A percentile compares a stretch with the other conserved stretches of the same genome.
These are phyloP conservation scores for Phytophthora pisi DNA, from an alignment of 352 stramenopile genomes.

Conservation along the genomic window DNA sequence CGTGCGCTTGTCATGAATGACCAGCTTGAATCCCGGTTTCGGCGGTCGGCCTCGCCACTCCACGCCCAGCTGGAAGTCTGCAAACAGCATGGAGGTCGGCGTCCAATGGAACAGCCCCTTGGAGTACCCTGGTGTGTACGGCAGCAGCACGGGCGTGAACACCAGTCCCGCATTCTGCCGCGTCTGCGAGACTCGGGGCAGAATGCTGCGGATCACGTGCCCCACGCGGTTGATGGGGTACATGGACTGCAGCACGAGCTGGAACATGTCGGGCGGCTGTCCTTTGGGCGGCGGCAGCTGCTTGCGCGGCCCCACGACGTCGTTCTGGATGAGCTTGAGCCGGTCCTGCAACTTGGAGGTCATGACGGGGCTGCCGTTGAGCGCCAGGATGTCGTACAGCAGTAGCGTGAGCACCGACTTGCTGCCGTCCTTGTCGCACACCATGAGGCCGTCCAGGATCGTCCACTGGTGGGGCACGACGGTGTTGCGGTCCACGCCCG, in stretches of 20 bases:
- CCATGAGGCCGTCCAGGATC: slow-evolving; percentile 83
- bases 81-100: slow-evolving; percentile 54
- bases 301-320: slow-evolving; percentile 86
- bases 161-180: slow-evolving; percentile 78
- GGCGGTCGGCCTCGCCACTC: slow-evolving; percentile 80
- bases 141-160: slow-evolving; percentile 80
- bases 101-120: slow-evolving; percentile 85
- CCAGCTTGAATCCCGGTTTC: slow-evolving; percentile 85
- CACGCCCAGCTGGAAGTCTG: slow-evolving; percentile 82
- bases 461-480: slow-evolving; percentile 88
- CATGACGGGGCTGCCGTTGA: slow-evolving; percentile 87
- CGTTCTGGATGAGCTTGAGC: slow-evolving; percentile 90
- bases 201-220: slow-evolving; percentile 79
- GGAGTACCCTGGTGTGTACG: slow-evolving; percentile 77
- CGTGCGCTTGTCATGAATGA: slow-evolving; percentile 86
- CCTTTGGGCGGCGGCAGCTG: slow-evolving; percentile 74
- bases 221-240: slow-evolving; percentile 78
- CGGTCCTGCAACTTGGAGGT: slow-evolving; percentile 85
- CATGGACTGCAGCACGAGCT: slow-evolving; percentile 86
- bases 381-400: slow-evolving; percentile 84
- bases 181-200: slow-evolving; percentile 75
- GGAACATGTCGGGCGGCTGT: slow-evolving; percentile 80
- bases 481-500: slow-evolving; percentile 70
- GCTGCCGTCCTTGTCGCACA: slow-evolving; percentile 78
- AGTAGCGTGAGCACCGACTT: slow-evolving; percentile 81